Evolutionary conservation across 768 basidiomycete species (phyloP).

Genomic region (Panellus pusillus): DNA sequence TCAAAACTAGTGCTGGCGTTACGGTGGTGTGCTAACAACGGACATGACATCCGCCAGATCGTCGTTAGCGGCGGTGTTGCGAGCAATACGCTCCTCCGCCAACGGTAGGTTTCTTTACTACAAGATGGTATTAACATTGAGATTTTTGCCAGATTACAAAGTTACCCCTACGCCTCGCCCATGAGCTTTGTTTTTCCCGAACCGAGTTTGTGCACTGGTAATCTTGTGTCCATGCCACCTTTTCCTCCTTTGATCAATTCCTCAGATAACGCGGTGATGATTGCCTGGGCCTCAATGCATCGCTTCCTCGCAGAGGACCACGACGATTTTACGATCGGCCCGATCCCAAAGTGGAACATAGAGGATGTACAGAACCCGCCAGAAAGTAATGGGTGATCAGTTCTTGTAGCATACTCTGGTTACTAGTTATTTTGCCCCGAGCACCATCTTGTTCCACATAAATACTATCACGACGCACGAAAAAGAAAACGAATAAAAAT

Average conservation of each 20-base stretch:
- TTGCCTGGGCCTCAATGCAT: constrained; percentile 88
- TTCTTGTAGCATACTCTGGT: too few species aligned
- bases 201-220: constrained; percentile 77
- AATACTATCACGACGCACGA: too few species aligned
- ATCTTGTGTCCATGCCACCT: not conserved
- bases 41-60: constrained; percentile 52
- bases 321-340: constrained; percentile 60
- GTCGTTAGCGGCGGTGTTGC: constrained; percentile 95
- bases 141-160: constrained; percentile 28
- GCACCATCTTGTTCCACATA: too few species aligned
- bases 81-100: constrained; percentile 71
- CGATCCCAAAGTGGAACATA: constrained; percentile 77
- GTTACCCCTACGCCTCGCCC: constrained; percentile 24
- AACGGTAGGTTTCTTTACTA: constrained; percentile 45
- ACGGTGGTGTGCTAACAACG: constrained; percentile 40
- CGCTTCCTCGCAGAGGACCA: constrained; percentile 65
- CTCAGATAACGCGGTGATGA: constrained; percentile 95
- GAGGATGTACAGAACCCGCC: constrained; percentile 43
- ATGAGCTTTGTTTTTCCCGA: constrained; percentile 74
- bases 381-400: too few species aligned
- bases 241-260: not conserved
- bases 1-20: constrained; percentile 67
- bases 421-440: too few species aligned
- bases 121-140: not conserved
- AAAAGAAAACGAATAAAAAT: too few species aligned